Evolutionary conservation across 2,329 filamentous ascomycete species (phyloP).

Genomic region (Dendryphion nanum): DNA sequence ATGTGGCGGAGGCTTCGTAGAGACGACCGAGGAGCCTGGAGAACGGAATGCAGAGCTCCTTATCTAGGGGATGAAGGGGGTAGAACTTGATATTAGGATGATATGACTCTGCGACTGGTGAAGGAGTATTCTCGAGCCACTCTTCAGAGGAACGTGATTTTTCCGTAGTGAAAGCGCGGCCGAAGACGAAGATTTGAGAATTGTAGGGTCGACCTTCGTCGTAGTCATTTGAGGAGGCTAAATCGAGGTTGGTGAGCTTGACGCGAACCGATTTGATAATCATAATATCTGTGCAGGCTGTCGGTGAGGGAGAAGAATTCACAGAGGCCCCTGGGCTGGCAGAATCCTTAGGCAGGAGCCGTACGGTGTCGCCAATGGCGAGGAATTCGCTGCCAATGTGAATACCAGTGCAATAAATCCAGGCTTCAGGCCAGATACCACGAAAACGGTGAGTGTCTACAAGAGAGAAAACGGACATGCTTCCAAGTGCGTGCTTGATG

Average conservation of each 20-base stretch:
- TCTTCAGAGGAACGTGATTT: conserved; percentile 28
- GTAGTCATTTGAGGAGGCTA: conserved; percentile 45
- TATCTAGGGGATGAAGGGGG: conserved; percentile 42
- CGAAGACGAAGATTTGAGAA: conserved; percentile 49
- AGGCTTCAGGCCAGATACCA: conserved; percentile 55
- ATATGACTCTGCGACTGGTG: conserved; percentile 43
- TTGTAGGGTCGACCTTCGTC: conserved; percentile 48
- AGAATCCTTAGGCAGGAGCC: conserved; percentile 39
- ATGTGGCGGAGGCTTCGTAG: conserved; percentile 52
- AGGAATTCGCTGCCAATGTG: conserved; percentile 59
- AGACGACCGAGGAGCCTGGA: conserved; percentile 55
- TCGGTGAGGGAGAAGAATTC: no score
- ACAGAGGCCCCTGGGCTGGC: no score
- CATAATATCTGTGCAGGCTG: conserved; percentile 49
- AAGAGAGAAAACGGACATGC: conserved; percentile 54
- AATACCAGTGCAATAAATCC: conserved; percentile 53
- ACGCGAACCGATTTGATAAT: conserved; percentile 55
- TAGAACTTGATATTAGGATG: conserved; percentile 58
- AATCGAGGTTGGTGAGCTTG: conserved; percentile 48
- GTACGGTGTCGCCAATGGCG: conserved; percentile 53
- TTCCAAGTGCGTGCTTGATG: conserved; percentile 53
- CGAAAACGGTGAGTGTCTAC: conserved; percentile 53
- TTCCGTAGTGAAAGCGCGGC: conserved; percentile 49
- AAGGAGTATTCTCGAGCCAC: conserved; percentile 17
- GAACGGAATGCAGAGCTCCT: conserved; percentile 48